Conservation (phyloP, 257 asterid species). For the Przewalskia tangutica region DNA sequence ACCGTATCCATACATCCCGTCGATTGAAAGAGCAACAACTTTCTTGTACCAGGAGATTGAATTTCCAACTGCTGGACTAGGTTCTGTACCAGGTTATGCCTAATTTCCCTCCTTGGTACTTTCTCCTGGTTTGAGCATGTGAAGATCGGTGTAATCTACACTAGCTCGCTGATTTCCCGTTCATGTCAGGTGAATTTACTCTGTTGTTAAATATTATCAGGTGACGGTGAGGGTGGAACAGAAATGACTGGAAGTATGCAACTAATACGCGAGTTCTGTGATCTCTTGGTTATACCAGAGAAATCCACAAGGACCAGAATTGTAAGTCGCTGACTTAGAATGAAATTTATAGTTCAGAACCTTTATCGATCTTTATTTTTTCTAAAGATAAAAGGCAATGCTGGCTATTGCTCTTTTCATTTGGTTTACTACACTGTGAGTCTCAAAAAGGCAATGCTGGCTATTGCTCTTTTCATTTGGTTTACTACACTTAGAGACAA, state of each 20-base stretch:
- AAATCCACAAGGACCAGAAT: conserved; percentile 67
- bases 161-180: neutral
- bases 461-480: neutral
- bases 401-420: neutral
- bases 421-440: neutral
- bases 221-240: conserved; percentile 89
- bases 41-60: conserved; percentile 88
- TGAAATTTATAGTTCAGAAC: neutral
- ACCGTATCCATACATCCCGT: conserved; percentile 23
- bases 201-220: conserved; percentile 23
- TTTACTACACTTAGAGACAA: neutral
- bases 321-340: conserved; percentile 25
- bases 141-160: neutral
- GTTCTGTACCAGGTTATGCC: conserved; percentile 72
- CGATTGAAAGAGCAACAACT: conserved; percentile 61
- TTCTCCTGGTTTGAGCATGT: neutral
- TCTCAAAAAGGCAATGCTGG: neutral
- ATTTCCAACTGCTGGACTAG: conserved; percentile 85
- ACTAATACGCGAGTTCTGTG: conserved; percentile 73
- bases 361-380: neutral
- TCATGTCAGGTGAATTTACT: neutral
- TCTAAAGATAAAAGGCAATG: neutral
- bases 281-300: conserved; percentile 51
- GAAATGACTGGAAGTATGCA: conserved; percentile 94
- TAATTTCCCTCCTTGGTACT: neutral